Base-by-base conservation (phyloP, 2,329 filamentous ascomycete species). In the Botrytis cinerea region DNA sequence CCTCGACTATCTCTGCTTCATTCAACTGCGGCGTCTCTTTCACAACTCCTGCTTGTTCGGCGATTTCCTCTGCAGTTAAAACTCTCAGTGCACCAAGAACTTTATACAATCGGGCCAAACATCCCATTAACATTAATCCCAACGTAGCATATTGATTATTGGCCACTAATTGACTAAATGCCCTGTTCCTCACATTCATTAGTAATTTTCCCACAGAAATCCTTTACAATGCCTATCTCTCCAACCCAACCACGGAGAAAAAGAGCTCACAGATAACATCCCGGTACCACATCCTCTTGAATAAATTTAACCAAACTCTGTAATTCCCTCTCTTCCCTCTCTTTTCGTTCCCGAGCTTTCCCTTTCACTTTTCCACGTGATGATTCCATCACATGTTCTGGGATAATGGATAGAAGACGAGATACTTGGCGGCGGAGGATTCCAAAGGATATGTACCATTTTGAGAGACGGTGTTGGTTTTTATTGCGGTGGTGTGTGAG, bases 381-480 rank as follows among this genome's bases (percentile, higher is more conserved):
- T 48, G 70, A 68, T 16, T 68, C 70, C 12, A 72, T 51, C 51
- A 68, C 32, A 68, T 38, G n/a, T 68, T 72, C 62, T 28, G 71
- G 71, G 25, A 69, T 32, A n/a, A 73, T 25, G 8, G 54, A 32
- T 32, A 86, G 78, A 3, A 97, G 83, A 72, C 87, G 86, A 14
- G 83, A 83, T 14, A 92, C 81, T 73, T 90, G 86, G 64, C 93
- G 91, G 51, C 93, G 90, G 76, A 98, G 86, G 76, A 91, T 87
- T 71, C 87, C 87, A 75, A 98, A 89, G 79, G 85, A 85, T 78
- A 90, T 88, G 89, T 93, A 98, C 95, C 95, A 99, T 80, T 90
- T 89, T 45, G 91, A 88, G 75, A 88, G 86, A 72, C 90, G 90
- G 82, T 98, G 95, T 84, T 98, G 95, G 84, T 98, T 98, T 80